phyloP scores from a whole-genome alignment of 148 eudicot species.

The Mesembryanthemum crystallinum region DNA sequence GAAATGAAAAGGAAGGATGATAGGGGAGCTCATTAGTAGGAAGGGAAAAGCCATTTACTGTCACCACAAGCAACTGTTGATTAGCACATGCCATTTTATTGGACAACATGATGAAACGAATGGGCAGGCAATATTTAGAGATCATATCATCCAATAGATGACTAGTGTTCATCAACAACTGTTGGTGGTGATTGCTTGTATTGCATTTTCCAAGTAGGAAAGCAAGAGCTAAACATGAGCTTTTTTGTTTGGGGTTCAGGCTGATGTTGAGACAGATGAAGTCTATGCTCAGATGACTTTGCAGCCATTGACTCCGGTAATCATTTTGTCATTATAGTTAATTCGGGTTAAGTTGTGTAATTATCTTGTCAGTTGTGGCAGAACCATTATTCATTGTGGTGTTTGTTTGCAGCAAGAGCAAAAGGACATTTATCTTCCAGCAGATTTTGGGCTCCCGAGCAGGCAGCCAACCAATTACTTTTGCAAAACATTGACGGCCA shows the following conservation, averaged over 20 bases:
- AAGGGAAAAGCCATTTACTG: no score
- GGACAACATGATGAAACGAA: no score
- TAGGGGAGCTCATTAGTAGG: background rate
- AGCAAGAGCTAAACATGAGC: slow-evolving; percentile 10
- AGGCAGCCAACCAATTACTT: slow-evolving; percentile 96
- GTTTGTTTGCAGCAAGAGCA: slow-evolving; percentile 75
- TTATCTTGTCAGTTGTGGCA: slow-evolving; percentile 11
- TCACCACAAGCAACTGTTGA: no score
- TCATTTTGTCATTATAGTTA: background rate
- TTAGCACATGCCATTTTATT: no score
- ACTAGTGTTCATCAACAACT: no score
- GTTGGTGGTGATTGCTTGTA: no score
- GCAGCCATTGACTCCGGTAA: slow-evolving; percentile 89
- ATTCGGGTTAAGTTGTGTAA: background rate
- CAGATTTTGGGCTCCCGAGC: slow-evolving; percentile 88
- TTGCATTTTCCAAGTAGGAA: background rate
- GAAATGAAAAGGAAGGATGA: background rate
- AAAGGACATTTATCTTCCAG: slow-evolving; percentile 86
- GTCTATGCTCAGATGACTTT: slow-evolving; percentile 95
- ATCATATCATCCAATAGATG: no score
- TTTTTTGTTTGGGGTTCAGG: slow-evolving; percentile 42
- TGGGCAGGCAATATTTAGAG: no score
- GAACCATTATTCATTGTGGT: slow-evolving; percentile 11
- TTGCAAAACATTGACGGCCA: slow-evolving; percentile 95
- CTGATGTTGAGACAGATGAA: slow-evolving; percentile 93